Percentiles rank a stretch among this genome's conserved stretches.
phyloP scores from a whole-genome alignment of 2,329 filamentous ascomycete species.

The Claviceps capensis region DNA sequence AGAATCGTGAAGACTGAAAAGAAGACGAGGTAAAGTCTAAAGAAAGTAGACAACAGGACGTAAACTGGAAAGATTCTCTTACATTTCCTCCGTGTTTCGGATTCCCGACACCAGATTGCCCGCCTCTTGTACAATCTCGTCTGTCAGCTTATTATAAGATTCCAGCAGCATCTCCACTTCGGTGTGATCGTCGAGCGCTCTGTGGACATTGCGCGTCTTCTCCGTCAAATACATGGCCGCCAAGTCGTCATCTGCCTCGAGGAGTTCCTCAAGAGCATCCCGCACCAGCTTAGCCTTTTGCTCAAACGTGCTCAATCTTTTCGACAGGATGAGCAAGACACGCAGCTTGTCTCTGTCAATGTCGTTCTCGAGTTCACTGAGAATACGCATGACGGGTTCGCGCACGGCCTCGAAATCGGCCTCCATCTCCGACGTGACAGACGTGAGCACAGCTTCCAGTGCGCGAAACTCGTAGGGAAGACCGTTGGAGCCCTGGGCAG shows the following conservation, averaged over 20 bases:
- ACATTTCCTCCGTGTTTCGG: slow-evolving; percentile 97
- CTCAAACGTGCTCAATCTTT: slow-evolving; percentile 92
- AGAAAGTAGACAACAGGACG: not conserved
- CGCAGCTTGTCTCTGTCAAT: slow-evolving; percentile 91
- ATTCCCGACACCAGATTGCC: slow-evolving; percentile 90
- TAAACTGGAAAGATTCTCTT: slow-evolving; percentile 27
- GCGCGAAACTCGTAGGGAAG: slow-evolving; percentile 94
- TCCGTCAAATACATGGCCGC: slow-evolving; percentile 92
- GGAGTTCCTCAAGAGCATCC: slow-evolving; percentile 85
- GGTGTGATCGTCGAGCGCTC: slow-evolving; percentile 77
- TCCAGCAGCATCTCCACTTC: slow-evolving; percentile 96
- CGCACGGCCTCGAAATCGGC: slow-evolving; percentile 89
- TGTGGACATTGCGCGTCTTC: slow-evolving; percentile 57
- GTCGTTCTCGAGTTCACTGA: slow-evolving; percentile 87
- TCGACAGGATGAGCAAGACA: slow-evolving; percentile 82
- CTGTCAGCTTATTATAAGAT: slow-evolving; percentile 93
- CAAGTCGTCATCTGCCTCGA: slow-evolving; percentile 93
- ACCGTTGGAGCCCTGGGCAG: slow-evolving; percentile 37
- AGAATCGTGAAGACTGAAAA: not conserved
- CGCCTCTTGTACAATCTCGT: slow-evolving; percentile 93
- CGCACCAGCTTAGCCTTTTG: slow-evolving; percentile 90
- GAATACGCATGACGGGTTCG: slow-evolving; percentile 78
- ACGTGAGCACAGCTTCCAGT: slow-evolving; percentile 87
- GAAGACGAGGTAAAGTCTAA: no score
- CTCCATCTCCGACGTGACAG: slow-evolving; percentile 81